Base-by-base conservation (phyloP, 768 basidiomycete genomes). In the Lactifluus subvellereus region DNA sequence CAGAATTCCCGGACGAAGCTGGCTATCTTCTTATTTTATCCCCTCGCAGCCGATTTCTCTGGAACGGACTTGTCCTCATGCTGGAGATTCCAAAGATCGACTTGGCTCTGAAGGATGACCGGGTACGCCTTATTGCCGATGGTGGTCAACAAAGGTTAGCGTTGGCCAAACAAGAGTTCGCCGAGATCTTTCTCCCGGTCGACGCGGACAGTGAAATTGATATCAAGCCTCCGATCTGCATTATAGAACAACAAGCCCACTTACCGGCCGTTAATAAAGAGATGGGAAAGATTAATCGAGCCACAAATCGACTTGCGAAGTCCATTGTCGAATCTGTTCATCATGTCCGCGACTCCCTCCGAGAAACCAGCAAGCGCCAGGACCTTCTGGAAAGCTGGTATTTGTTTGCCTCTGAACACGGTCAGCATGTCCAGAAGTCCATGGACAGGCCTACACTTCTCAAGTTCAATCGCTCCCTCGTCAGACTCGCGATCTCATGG, bases 331-430 rank as follows among this genome's bases (percentile, higher is more conserved):
- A 91, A 66, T 96, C 97, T 0, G 91, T 96, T 8, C 87, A 94
- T 63, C 83, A 90, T 62, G 92, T 98, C 20, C 86, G 88, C 37
- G 80, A 77, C 42, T 84, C 88, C 3, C 77, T 94, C 57, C 77
- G 77, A 35, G 77, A 81, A 48, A 79, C 84, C 0, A 75, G 77
- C 38, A 86, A 82, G 43, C 85, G 84, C 59, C 94, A 95, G 71
- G 95, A 97, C 66, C 77, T 94, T 43, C 78, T 94, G 60, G 91
- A 91, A 67, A 95, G 91, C 71, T 99, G 96, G 94, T 98, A 91
- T 70, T 75, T 85, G 32, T 98, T 97, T 71, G 94, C 94, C n/a
- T 94, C 95, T 13, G 94, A 98, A 68, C 93, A 97, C 72, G 94
- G 94, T 1, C 86, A 90, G 64, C 90, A 95, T 69, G 91, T 89